Evolutionary conservation across 2,329 filamentous ascomycete species (phyloP).

Genomic region (Herpotrichia juniperi): DNA sequence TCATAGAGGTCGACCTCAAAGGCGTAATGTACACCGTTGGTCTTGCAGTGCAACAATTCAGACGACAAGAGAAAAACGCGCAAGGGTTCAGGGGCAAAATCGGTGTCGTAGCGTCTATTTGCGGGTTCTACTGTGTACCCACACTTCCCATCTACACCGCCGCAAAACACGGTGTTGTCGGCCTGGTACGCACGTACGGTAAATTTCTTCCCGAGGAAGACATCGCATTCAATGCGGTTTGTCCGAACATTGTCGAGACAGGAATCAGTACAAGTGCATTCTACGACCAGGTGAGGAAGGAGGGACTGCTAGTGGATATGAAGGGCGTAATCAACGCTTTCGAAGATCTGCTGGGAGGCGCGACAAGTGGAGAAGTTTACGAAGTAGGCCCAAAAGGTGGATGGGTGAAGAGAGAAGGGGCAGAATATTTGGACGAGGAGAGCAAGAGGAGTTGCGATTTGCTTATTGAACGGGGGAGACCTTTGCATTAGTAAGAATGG

Average conservation of each 20-base stretch:
- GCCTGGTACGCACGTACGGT: slow-evolving; percentile 49
- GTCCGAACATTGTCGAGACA: slow-evolving; percentile 50
- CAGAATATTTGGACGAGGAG: slow-evolving; percentile 39
- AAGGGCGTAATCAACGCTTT: slow-evolving; percentile 49
- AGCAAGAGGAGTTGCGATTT: slow-evolving; percentile 24
- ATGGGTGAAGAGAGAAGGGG: slow-evolving; percentile 29
- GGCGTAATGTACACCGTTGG: slow-evolving; percentile 51
- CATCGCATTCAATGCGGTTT: slow-evolving; percentile 52
- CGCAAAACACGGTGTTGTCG: slow-evolving; percentile 49
- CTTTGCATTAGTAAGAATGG: background rate
- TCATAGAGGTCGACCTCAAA: slow-evolving; percentile 49
- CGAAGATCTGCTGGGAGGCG: slow-evolving; percentile 39
- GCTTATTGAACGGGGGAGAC: slow-evolving; percentile 3
- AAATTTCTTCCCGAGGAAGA: slow-evolving; percentile 46
- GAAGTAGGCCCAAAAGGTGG: slow-evolving; percentile 50
- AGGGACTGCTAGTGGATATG: slow-evolving; percentile 47
- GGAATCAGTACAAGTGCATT: slow-evolving; percentile 46
- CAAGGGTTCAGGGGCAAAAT: slow-evolving; percentile 47
- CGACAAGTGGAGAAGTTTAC: slow-evolving; percentile 49
- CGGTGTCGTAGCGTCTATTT: slow-evolving; percentile 46
- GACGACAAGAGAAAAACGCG: slow-evolving; percentile 43
- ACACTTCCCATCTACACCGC: slow-evolving; percentile 52
- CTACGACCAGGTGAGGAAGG: slow-evolving; percentile 44
- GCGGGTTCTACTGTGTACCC: slow-evolving; percentile 51
- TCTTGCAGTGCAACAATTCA: slow-evolving; percentile 53